These are phyloP conservation scores for Candolleomyces eurysporus DNA, from an alignment of 768 basidiomycete species.

Conservation along the genomic window DNA sequence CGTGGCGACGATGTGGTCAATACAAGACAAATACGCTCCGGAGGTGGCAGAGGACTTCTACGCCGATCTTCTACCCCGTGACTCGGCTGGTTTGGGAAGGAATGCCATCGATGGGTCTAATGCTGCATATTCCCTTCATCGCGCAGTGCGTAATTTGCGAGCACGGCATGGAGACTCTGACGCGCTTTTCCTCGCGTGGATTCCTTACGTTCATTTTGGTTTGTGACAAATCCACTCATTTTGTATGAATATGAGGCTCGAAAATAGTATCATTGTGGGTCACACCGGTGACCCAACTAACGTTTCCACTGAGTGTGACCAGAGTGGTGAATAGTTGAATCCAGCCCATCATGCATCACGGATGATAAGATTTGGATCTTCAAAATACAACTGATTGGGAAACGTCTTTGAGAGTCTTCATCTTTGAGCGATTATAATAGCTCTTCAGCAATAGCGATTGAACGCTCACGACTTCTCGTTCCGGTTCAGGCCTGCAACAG, in stretches of 20 bases:
- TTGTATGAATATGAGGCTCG: too few relatives aligned
- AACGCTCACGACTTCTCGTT: too few relatives aligned
- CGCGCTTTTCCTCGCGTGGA: conserved; percentile 12
- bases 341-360: too few relatives aligned
- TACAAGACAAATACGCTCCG: conserved; percentile 29
- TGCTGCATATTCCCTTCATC: conserved; percentile 17
- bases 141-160: conserved; percentile 13
- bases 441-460: too few relatives aligned
- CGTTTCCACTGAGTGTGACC: too few relatives aligned
- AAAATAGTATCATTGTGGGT: not conserved
- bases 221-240: not conserved
- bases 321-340: too few relatives aligned
- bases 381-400: too few relatives aligned
- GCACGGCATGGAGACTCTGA: conserved; percentile 3
- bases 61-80: not conserved
- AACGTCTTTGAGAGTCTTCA: too few relatives aligned
- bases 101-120: conserved; percentile 4
- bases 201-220: conserved; percentile 16
- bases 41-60: conserved; percentile 27
- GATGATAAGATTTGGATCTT: too few relatives aligned
- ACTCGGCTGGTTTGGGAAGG: not conserved
- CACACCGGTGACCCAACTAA: too few relatives aligned
- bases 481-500: too few relatives aligned
- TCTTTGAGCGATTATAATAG: too few relatives aligned
- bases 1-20: conserved; percentile 39